Evolutionary conservation across 805 yeast genomes (phyloP).

Genomic region (Trichomonascus vanleenenianus): DNA sequence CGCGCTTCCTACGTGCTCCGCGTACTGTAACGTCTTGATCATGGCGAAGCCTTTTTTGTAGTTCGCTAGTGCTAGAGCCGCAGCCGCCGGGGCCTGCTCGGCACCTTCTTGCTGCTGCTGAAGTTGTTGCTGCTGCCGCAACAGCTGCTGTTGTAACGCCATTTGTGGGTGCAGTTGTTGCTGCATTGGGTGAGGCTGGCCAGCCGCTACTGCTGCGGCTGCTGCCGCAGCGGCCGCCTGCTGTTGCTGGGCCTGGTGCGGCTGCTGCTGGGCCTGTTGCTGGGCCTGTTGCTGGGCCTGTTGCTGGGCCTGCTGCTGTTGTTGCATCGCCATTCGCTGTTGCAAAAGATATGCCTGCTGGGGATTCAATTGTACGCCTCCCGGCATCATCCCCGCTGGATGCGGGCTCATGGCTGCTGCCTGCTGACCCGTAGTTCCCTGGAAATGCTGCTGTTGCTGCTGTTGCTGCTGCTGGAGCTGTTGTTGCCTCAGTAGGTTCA

Average conservation of each 20-base stretch:
- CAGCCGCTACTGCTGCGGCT: conserved; percentile 3
- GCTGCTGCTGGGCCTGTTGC: conserved; percentile 1
- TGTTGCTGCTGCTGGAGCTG: conserved; percentile 13
- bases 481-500: conserved; percentile 9
- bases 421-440: too few species aligned
- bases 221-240: conserved; percentile 1
- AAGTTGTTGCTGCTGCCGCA: conserved; percentile 11
- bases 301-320: conserved; percentile 4
- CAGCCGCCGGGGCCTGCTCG: conserved; percentile 7
- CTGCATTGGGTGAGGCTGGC: conserved; percentile 3
- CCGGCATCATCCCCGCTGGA: too few species aligned
- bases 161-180: conserved; percentile 4
- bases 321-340: conserved; percentile 7
- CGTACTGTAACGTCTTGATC: conserved; percentile 41
- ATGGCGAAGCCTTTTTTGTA: conserved; percentile 42
- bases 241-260: conserved; percentile 9
- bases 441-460: conserved; percentile 11
- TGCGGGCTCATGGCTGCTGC: conserved; percentile 1
- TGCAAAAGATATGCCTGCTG: conserved; percentile 2
- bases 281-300: conserved; percentile 10
- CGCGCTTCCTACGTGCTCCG: conserved; percentile 39
- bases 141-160: conserved; percentile 10
- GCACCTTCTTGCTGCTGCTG: conserved; percentile 9
- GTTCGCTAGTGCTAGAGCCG: conserved; percentile 4
- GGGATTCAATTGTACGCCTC: conserved; percentile 2